Evolutionary conservation across 768 basidiomycete species (phyloP).

Genomic region (Crucibulum laeve): DNA sequence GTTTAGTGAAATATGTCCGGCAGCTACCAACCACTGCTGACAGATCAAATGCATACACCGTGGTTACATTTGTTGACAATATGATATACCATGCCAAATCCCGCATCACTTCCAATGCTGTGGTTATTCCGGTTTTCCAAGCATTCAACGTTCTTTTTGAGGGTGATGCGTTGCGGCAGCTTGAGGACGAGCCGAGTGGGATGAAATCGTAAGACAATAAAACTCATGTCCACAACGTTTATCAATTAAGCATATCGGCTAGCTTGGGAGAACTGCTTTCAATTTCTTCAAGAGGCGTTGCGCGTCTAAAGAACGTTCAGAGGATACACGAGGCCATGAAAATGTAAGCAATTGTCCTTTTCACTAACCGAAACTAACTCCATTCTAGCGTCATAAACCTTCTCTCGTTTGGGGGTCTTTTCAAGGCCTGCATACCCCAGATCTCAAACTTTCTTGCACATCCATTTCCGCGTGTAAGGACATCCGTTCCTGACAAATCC

Average conservation of each 20-base stretch:
- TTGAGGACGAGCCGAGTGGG: constrained; percentile 44
- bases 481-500: constrained; percentile 9
- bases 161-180: constrained; percentile 49
- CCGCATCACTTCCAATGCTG: constrained; percentile 57
- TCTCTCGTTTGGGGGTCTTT: constrained; percentile 46
- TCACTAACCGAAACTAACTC: constrained; percentile 3
- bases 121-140: constrained; percentile 81
- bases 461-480: constrained; percentile 71
- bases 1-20: constrained; percentile 55
- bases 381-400: constrained; percentile 59
- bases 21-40: constrained; percentile 39
- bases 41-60: constrained; percentile 33
- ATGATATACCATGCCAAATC: constrained; percentile 49
- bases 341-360: constrained; percentile 47
- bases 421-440: constrained; percentile 34
- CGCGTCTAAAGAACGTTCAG: constrained; percentile 76
- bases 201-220: constrained; percentile 40
- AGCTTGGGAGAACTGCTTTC: constrained; percentile 54
- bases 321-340: constrained; percentile 81
- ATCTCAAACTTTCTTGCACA: constrained; percentile 70
- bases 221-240: background rate
- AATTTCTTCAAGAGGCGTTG: constrained; percentile 58
- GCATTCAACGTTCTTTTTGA: constrained; percentile 73
- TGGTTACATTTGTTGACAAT: constrained; percentile 51
- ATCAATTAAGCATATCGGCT: constrained; percentile 9